Conservation (phyloP, 768 basidiomycete species). For the Tricholoma saponaceum region DNA sequence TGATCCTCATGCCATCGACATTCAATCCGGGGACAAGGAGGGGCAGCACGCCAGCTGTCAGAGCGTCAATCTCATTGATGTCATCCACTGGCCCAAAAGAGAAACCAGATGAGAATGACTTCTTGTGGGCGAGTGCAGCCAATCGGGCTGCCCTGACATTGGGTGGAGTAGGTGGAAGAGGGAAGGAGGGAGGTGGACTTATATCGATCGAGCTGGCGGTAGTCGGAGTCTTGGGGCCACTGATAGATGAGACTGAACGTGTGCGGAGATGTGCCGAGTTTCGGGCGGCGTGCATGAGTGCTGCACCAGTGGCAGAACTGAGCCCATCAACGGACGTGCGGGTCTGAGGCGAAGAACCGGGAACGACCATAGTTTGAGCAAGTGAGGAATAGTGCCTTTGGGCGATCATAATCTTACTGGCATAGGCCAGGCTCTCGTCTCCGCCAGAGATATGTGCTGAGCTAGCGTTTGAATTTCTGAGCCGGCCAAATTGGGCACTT, state of each 20-base stretch:
- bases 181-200: constrained; percentile 62
- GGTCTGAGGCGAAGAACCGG: constrained; percentile 38
- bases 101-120: constrained; percentile 61
- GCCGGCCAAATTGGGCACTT: constrained; percentile 53
- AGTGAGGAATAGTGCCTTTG: constrained; percentile 70
- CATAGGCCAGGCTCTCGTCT: constrained; percentile 48
- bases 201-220: constrained; percentile 32
- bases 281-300: constrained; percentile 23
- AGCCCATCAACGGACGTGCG: constrained; percentile 29
- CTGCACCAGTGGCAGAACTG: constrained; percentile 34
- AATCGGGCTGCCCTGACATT: constrained; percentile 54
- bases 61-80: constrained; percentile 64
- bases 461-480: constrained; percentile 50
- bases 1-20: constrained; percentile 54
- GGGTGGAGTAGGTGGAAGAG: constrained; percentile 74
- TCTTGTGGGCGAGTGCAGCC: constrained; percentile 54
- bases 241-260: constrained; percentile 53
- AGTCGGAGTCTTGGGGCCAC: constrained; percentile 33
- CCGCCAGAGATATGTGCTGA: constrained; percentile 44
- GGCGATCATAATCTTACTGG: constrained; percentile 64
- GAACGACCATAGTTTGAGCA: constrained; percentile 59
- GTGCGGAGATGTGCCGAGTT: constrained; percentile 52
- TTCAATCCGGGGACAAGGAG: constrained; percentile 64
- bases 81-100: constrained; percentile 55
- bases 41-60: constrained; percentile 66